Evolutionary conservation across 106 monocot species (phyloP).

Genomic region (Ottelia alismoides): DNA sequence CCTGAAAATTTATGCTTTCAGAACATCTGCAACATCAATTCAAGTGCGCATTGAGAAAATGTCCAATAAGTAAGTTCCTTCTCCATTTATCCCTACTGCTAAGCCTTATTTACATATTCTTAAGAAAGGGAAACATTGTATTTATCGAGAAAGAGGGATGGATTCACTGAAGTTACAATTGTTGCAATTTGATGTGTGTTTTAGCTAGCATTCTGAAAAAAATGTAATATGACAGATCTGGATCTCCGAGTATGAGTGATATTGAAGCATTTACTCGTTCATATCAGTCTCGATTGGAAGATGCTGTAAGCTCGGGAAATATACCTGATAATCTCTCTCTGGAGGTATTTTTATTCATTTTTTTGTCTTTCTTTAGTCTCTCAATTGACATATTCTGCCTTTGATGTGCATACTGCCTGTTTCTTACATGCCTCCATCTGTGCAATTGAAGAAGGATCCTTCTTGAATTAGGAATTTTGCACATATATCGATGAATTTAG

Average conservation of each 20-base stretch:
- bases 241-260: constrained; percentile 62
- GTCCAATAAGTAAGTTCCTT: constrained; percentile 47
- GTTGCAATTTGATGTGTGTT: neutral
- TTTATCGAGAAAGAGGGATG: neutral
- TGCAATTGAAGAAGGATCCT: too few relatives aligned
- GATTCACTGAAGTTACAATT: neutral
- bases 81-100: neutral
- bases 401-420: neutral
- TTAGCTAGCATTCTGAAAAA: neutral
- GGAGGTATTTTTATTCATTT: constrained; percentile 27
- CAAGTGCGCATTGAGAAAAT: constrained; percentile 83
- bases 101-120: neutral
- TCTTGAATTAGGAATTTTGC: neutral
- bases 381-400: neutral
- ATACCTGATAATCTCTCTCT: constrained; percentile 40
- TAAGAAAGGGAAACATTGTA: neutral
- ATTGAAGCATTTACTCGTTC: constrained; percentile 46
- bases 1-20: constrained; percentile 86
- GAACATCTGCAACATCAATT: constrained; percentile 44
- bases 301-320: constrained; percentile 39
- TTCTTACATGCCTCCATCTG: neutral
- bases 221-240: constrained; percentile 34
- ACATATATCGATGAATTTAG: neutral
- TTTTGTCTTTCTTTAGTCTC: neutral
- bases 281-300: constrained; percentile 39